These are phyloP conservation scores for Xylaria castorea DNA, from an alignment of 495 filamentous ascomycete genomes.

Conservation along the genomic window DNA sequence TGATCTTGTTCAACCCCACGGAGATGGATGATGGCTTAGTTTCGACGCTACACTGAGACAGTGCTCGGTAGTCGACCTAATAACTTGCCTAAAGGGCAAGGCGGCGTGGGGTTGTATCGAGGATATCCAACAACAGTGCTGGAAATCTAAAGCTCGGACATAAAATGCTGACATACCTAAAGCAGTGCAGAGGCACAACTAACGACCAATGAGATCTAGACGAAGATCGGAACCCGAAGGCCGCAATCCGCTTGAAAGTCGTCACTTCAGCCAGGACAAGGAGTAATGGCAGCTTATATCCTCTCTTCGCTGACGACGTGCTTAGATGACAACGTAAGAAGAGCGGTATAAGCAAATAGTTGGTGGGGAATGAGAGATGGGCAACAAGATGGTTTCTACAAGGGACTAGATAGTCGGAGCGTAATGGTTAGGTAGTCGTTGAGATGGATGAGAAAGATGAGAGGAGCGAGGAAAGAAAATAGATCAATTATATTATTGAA, in stretches of 20 bases:
- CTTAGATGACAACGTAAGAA: neutral
- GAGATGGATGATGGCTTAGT: neutral
- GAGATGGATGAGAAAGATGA: neutral
- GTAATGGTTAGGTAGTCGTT: neutral
- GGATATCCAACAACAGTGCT: neutral
- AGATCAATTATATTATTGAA: neutral
- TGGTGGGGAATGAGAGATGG: neutral
- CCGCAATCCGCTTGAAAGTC: slow-evolving; percentile 32
- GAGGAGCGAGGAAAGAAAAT: neutral
- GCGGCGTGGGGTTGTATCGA: neutral
- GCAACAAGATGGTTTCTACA: neutral
- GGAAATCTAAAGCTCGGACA: neutral
- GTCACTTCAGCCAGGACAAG: slow-evolving; percentile 16
- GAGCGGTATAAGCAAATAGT: neutral
- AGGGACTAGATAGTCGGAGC: neutral
- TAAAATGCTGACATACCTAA: slow-evolving; percentile 37
- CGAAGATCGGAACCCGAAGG: slow-evolving; percentile 35
- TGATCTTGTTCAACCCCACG: neutral
- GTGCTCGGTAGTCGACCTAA: neutral
- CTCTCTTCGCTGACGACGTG: neutral
- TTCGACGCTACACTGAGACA: neutral
- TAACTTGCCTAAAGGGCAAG: neutral
- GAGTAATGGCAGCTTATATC: slow-evolving; percentile 9
- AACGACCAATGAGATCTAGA: slow-evolving; percentile 32
- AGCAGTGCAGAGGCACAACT: slow-evolving; percentile 31